Evolutionary conservation across 768 basidiomycete species (phyloP).

Genomic region (Pleurotus salmoneostramineus): DNA sequence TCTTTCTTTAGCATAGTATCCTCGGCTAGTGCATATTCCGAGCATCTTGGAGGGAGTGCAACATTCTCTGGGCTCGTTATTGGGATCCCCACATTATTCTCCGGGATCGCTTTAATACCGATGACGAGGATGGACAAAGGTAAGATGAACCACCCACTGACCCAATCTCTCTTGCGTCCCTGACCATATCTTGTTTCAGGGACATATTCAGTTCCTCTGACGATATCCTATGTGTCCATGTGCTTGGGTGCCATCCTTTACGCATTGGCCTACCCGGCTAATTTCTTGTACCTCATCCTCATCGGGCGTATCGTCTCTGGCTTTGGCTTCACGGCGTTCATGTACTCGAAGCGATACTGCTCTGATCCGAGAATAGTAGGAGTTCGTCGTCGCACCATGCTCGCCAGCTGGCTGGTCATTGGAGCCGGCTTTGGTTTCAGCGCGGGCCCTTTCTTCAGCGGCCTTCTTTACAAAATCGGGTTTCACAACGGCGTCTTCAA

Average conservation of each 20-base stretch:
- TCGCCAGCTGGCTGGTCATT: slow-evolving; percentile 60
- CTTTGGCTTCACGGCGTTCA: slow-evolving; percentile 55
- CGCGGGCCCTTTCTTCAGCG: slow-evolving; percentile 61
- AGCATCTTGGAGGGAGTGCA: slow-evolving; percentile 60
- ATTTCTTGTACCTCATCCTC: slow-evolving; percentile 66
- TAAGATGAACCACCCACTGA: slow-evolving; percentile 15
- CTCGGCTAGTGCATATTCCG: slow-evolving; percentile 59
- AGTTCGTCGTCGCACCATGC: slow-evolving; percentile 54
- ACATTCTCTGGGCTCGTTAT: slow-evolving; percentile 68
- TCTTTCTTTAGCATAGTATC: slow-evolving; percentile 71
- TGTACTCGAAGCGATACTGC: slow-evolving; percentile 70
- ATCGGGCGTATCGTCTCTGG: slow-evolving; percentile 66
- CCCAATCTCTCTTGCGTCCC: not conserved
- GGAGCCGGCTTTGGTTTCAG: slow-evolving; percentile 62
- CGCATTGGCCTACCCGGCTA: slow-evolving; percentile 53
- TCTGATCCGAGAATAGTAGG: slow-evolving; percentile 69
- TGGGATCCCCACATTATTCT: slow-evolving; percentile 63
- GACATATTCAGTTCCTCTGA: slow-evolving; percentile 48
- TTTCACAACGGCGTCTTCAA: slow-evolving; percentile 57
- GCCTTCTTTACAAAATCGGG: slow-evolving; percentile 57
- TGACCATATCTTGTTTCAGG: slow-evolving; percentile 28
- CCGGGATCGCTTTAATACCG: slow-evolving; percentile 55
- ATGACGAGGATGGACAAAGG: slow-evolving; percentile 55
- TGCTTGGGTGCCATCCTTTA: slow-evolving; percentile 58
- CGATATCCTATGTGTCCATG: slow-evolving; percentile 47